Evolutionary conservation across 306 rosid genomes (phyloP), one percentile per base, ranked within the genome.

Genomic region (Vigna hirtella): DNA sequence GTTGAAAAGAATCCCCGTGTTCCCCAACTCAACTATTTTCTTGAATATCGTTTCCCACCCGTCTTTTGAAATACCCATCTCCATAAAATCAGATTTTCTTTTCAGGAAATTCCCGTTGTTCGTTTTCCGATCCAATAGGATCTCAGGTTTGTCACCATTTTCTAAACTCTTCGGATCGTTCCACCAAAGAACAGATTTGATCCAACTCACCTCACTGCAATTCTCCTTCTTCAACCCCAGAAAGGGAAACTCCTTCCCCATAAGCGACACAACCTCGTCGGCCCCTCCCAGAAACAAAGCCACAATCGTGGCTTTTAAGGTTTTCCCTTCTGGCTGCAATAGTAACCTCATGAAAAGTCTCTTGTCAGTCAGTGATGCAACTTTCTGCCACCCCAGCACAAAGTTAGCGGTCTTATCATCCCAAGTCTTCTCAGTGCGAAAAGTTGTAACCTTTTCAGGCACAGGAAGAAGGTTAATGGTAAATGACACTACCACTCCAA

Each of bases 351-450:
- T 64, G 68, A 81, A 85, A 18, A 85, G 72, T 36, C 86, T 82
- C 0, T 56, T 18, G 74, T 81, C 86, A 0, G 69, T 82, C 0
- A 4, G 68, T 0, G 88, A 86, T 2, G 88, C 88, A 64, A 85
- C 85, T 4, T 81, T 61, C 30, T 85, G 88, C 88, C 88, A 82
- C 34, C 78, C 79, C 8, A 78, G 34, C 66, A 85, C 81, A 40
- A 85, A 57, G 5, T 82, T 83, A 40, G 86, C 78, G 14, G 59
- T 83, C 70, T 74, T 78, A 38, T 74, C 4, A 3, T 85, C 88
- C 69, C 74, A 64, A 18, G 13, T 47, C 47, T 55, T 81, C 22
- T 9, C 72, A 15, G 78, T 49, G 0, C 71, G 13, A 1, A 85
- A 85, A 69, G 64, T 20, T 0, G 88, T 81, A 7, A 81, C 83